Evolutionary conservation across 75 land plant genomes (phyloP), one percentile per base, ranked within the genome.

Genomic region (Gnetum montanum): DNA sequence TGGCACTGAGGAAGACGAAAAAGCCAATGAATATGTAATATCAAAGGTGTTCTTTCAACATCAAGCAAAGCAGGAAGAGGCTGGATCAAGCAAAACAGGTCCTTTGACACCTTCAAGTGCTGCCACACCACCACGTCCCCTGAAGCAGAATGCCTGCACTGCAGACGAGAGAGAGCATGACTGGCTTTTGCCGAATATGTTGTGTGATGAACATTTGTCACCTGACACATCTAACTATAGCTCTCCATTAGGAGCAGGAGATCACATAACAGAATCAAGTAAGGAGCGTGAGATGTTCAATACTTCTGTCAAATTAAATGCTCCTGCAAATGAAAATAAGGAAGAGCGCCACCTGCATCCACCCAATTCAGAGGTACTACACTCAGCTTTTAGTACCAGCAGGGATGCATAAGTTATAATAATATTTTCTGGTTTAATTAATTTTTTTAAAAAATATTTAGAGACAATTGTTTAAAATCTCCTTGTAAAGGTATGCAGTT

Each of bases 1-100:
- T 12, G 99, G 99, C 1, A 55, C 43, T 0, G 71, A 83, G 24
- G 92, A 95, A 35, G 92, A 95, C 31, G 99, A 95, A 57, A 86
- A 54, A 15, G 96, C 76, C 10, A 96, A 85, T 4, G 84, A 86
- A 61, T 69, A 62, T 49, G 99, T 95, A 6, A 85, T 90, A 2
- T 86, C 85, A 1, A 95, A 90, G 49, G 54, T 95, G 22, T 81
- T 70, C 58, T 81, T 66, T 54, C 96, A 94, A 47, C 80, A 63
- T 22, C 69, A 72, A 19, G 74, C 74, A 35, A 64, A 37, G 22
- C 33, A 31, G 45, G 76, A 77, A 43, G 68, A 72, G 35, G 23
- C 45, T 43, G 65, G 58, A 50, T 31, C 30, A 15, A 22, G 34
- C 23, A 70, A 57, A 23, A 33, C 48, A 3, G 63, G 61, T 67